Percentiles rank a stretch among this genome's conserved stretches.
phyloP scores from a whole-genome alignment of 2,329 filamentous ascomycete species.

The Plectosphaerella plurivora region DNA sequence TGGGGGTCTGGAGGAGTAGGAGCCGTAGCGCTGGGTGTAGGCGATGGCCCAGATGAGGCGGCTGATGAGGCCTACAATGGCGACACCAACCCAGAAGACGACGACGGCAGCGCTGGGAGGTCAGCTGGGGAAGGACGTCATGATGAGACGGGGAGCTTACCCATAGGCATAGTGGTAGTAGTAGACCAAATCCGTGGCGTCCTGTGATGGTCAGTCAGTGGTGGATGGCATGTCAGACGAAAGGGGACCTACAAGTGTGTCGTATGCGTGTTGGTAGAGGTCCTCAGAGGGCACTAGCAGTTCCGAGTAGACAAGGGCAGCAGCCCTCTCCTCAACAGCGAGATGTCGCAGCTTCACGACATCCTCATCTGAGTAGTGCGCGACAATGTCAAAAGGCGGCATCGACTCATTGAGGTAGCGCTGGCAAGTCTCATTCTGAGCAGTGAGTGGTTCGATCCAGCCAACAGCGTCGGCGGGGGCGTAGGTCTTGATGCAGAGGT shows the following conservation, averaged over 20 bases:
- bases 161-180: constrained; percentile 29
- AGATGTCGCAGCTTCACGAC: constrained; percentile 24
- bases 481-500: constrained; percentile 28
- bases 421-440: constrained; percentile 25
- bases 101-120: constrained; percentile 24
- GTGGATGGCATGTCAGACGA: background rate
- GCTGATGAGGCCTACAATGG: constrained; percentile 28
- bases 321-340: constrained; percentile 17
- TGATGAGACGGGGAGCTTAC: constrained; percentile 15
- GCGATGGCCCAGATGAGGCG: constrained; percentile 16
- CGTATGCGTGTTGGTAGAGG: constrained; percentile 28
- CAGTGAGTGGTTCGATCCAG: constrained; percentile 19
- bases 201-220: constrained; percentile 17
- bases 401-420: constrained; percentile 16
- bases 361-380: constrained; percentile 26
- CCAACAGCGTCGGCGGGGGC: constrained; percentile 21
- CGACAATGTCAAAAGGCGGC: constrained; percentile 27
- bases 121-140: constrained; percentile 3
- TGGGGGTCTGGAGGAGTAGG: background rate
- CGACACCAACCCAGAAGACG: constrained; percentile 34
- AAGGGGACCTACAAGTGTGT: constrained; percentile 27
- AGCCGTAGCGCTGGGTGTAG: constrained; percentile 1
- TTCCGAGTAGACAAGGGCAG: constrained; percentile 16
- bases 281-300: constrained; percentile 26
- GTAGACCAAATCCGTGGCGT: constrained; percentile 27